Evolutionary conservation across 352 stramenopile genomes (phyloP), one percentile per base, ranked within the genome.

Genomic region (Globisporangium parvum): DNA sequence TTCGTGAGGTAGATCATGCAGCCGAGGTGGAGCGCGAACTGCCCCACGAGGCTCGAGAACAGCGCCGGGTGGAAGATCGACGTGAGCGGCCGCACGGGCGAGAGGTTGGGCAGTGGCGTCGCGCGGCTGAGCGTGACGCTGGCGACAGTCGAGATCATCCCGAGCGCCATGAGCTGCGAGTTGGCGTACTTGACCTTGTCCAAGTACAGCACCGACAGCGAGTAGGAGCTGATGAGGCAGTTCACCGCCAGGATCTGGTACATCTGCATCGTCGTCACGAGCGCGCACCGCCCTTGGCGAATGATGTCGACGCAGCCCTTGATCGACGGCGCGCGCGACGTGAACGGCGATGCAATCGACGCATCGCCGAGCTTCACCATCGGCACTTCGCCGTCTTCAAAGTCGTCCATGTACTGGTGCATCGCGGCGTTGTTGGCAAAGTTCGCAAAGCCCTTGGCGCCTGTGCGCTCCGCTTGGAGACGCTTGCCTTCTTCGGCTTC

Each of bases 351-450:
- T 26, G 98, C 98, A 48, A 99, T 98, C 35, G 95, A 99, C 3
- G 98, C 98, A 74, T 99, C 97, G 11, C 97, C 97, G 39, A 99
- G 84, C 77, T 99, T 98, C 6, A 99, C 96, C 92, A 99, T 98
- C 17, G 96, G 83, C 53, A 97, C 45, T 82, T 95, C 85, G n/a
- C 85, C 85, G 57, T 95, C 85, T 23, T 95, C 85, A 65, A 95
- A 93, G 60, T 95, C 85, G 47, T 95, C 83, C 85, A 95, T 93
- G 69, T 95, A 95, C 69, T 95, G 85, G 18, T 70, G 57, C 80
- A 95, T 91, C n/a, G 83, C 83, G 39, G 75, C 73, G 49, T 91
- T 93, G 65, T 88, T 93, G 14, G 85, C 84, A 62, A 91, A 95
- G 65, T 87, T 87, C 6, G 83, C 85, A 65, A 95, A 95, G 5